Evolutionary conservation across 805 yeast species (phyloP).

Genomic region (Blastobotrys chiropterorum): DNA sequence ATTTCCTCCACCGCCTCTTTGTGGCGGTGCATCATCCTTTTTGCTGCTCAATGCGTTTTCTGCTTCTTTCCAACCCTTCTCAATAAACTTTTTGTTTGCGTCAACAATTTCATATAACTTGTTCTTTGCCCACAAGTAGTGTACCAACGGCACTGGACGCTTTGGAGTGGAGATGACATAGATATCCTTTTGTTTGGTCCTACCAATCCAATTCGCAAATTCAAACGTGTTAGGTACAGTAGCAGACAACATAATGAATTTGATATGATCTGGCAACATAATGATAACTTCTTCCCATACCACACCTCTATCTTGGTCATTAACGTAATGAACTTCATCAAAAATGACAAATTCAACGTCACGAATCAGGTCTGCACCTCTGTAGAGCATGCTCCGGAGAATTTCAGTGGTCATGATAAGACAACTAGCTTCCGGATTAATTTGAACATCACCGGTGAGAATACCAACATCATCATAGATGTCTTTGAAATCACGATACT

Average conservation of each 20-base stretch:
- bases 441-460: constrained; percentile 96
- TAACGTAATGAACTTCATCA: constrained; percentile 97
- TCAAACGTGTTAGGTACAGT: constrained; percentile 98
- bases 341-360: constrained; percentile 97
- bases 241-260: constrained; percentile 84
- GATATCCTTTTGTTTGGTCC: constrained; percentile 92
- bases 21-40: constrained; percentile 14
- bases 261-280: constrained; percentile 95
- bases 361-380: constrained; percentile 93
- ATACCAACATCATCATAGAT: constrained; percentile 85
- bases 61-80: constrained; percentile 44
- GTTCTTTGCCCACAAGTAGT: constrained; percentile 76
- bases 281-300: constrained; percentile 99
- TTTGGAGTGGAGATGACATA: constrained; percentile 95
- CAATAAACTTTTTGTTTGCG: constrained; percentile 63
- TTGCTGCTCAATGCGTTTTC: constrained; percentile 8
- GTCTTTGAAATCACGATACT: constrained; percentile 79
- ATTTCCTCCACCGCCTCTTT: constrained; percentile 34
- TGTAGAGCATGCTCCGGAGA: constrained; percentile 86
- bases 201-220: constrained; percentile 97
- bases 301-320: constrained; percentile 95
- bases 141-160: constrained; percentile 93
- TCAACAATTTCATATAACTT: constrained; percentile 68
- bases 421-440: constrained; percentile 93
- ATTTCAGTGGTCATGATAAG: constrained; percentile 97